Evolutionary conservation across 441 rosid species (phyloP).

Genomic region (Bruguiera hainesii): DNA sequence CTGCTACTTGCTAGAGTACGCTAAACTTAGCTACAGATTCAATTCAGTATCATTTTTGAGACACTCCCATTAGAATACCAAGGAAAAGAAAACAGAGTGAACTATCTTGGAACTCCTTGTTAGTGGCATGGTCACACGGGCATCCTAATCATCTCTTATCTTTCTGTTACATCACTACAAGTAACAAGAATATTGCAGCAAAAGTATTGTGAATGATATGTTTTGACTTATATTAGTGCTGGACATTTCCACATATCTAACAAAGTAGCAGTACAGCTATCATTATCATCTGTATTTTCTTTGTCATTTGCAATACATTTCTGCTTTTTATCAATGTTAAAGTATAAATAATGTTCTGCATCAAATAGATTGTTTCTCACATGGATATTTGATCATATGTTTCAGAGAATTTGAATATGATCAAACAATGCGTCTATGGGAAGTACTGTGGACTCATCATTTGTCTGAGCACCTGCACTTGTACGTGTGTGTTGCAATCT

Average conservation of each 20-base stretch:
- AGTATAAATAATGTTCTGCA: neutral
- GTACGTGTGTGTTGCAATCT: slow-evolving; percentile 79
- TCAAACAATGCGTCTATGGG: slow-evolving; percentile 85
- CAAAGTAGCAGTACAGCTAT: neutral
- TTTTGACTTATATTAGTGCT: no score
- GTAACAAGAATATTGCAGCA: neutral
- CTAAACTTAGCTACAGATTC: no score
- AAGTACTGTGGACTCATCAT: slow-evolving; percentile 90
- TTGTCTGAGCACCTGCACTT: slow-evolving; percentile 89
- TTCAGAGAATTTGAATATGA: slow-evolving; percentile 87
- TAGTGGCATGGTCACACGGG: neutral
- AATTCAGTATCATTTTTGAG: no score
- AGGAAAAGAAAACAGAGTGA: no score
- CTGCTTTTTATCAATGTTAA: neutral
- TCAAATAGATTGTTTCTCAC: slow-evolving; percentile 4
- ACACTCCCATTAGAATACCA: no score
- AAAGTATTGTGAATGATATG: neutral
- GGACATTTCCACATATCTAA: no score
- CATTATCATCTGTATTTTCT: neutral
- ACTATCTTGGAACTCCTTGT: slow-evolving; percentile 1
- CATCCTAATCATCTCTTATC: neutral
- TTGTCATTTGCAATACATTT: neutral
- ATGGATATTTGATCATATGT: slow-evolving; percentile 9
- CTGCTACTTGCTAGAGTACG: no score
- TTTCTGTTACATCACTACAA: neutral